These are phyloP conservation scores for Camellia oleifera DNA, from an alignment of 179 eudicot genomes.

Conservation along the genomic window DNA sequence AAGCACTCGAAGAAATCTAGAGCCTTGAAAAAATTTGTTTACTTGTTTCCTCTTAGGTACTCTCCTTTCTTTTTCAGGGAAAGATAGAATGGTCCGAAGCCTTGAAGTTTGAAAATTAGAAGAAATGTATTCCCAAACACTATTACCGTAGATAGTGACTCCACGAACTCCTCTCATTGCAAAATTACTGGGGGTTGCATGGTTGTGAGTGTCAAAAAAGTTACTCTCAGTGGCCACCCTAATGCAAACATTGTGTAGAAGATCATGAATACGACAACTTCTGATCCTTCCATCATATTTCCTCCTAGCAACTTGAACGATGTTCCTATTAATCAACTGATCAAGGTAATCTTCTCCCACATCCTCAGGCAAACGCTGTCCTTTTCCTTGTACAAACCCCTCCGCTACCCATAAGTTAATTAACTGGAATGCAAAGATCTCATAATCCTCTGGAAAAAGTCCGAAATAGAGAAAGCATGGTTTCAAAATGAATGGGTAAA, in stretches of 20 bases:
- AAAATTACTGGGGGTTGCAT: not conserved
- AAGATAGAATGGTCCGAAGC: conserved; percentile 9
- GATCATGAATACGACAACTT: conserved; percentile 20
- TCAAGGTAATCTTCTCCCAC: conserved; percentile 10
- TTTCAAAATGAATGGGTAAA: conserved; percentile 10
- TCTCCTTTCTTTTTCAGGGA: not conserved
- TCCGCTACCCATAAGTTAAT: conserved; percentile 15
- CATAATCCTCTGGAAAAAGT: conserved; percentile 13
- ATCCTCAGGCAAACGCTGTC: not conserved
- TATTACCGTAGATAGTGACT: not conserved
- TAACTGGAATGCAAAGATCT: conserved; percentile 8
- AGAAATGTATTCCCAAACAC: not conserved
- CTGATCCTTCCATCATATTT: conserved; percentile 6
- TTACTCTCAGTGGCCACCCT: not conserved
- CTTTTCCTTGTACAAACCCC: conserved; percentile 9
- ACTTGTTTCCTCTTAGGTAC: no score
- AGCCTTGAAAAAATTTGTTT: not conserved
- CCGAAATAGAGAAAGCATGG: conserved; percentile 28
- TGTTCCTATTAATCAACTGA: conserved; percentile 4
- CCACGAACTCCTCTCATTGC: not conserved
- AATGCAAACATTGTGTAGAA: conserved; percentile 7
- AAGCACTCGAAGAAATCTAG: conserved; percentile 3
- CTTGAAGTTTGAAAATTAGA: not conserved
- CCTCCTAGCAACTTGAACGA: conserved; percentile 20
- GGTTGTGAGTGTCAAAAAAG: not conserved